phyloP scores from a whole-genome alignment of 306 rosid species.

The Dalbergia cultrata region DNA sequence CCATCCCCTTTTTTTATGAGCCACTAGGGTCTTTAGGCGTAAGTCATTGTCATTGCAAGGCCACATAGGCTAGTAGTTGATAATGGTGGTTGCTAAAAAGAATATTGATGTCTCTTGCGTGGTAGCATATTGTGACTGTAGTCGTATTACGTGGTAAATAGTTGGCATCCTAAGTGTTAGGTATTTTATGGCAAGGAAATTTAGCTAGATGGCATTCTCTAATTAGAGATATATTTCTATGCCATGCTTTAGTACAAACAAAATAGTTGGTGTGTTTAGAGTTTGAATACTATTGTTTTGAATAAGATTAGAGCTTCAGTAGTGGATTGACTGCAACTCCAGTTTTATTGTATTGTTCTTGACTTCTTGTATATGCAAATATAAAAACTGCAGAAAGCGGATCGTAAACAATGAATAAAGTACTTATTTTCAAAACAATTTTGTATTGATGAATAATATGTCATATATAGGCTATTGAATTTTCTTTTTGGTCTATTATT shows the following conservation, averaged over 20 bases:
- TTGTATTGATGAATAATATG: neutral
- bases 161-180: slow-evolving; percentile 52
- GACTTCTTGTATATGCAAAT: neutral
- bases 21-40: slow-evolving; percentile 21
- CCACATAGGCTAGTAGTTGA: slow-evolving; percentile 50
- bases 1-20: neutral
- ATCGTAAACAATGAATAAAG: neutral
- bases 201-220: neutral
- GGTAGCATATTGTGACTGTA: slow-evolving; percentile 43
- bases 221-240: neutral
- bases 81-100: slow-evolving; percentile 56
- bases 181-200: slow-evolving; percentile 24
- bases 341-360: neutral
- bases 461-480: too few species aligned
- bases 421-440: neutral
- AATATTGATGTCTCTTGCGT: slow-evolving; percentile 56
- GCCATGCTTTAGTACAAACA: neutral
- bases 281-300: slow-evolving; percentile 5
- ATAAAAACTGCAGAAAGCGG: neutral
- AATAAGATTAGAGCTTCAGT: neutral
- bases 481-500: too few species aligned
- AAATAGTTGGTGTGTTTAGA: neutral
- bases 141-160: slow-evolving; percentile 30
- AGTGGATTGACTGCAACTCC: neutral
- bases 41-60: slow-evolving; percentile 38